These are phyloP conservation scores for Magnaporthiopsis rhizophila DNA, from an alignment of 2,329 filamentous ascomycete species.

Conservation along the genomic window DNA sequence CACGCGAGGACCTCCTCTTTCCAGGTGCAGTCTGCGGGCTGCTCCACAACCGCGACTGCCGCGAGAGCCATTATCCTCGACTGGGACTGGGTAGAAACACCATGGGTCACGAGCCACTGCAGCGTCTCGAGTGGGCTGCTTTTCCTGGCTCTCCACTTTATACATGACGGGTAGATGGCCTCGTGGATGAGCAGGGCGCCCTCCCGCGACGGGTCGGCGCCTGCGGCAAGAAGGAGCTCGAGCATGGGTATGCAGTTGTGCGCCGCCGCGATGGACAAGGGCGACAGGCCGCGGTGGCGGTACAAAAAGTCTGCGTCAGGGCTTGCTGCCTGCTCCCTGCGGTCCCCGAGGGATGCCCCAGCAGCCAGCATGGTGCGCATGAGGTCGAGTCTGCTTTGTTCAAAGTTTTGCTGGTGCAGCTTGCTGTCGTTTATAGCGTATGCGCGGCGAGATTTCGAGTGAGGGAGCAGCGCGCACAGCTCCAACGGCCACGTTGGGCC, in stretches of 20 bases:
- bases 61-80: neutral
- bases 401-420: neutral
- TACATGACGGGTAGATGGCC: neutral
- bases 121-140: neutral
- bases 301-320: neutral
- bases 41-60: neutral
- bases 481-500: neutral
- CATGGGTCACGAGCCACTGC: neutral
- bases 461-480: neutral
- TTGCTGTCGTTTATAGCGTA: neutral
- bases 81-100: neutral
- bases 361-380: neutral
- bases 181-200: neutral
- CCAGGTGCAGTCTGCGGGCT: neutral
- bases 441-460: neutral
- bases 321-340: neutral
- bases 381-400: neutral
- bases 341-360: neutral
- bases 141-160: neutral
- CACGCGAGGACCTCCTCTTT: neutral
- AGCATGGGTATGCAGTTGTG: slow-evolving; percentile 1
- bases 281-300: neutral
- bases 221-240: neutral
- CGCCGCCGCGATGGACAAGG: neutral
- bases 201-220: neutral